These are phyloP conservation scores for Rehmannia glutinosa DNA, from an alignment of 257 asterid species.

Conservation along the genomic window DNA sequence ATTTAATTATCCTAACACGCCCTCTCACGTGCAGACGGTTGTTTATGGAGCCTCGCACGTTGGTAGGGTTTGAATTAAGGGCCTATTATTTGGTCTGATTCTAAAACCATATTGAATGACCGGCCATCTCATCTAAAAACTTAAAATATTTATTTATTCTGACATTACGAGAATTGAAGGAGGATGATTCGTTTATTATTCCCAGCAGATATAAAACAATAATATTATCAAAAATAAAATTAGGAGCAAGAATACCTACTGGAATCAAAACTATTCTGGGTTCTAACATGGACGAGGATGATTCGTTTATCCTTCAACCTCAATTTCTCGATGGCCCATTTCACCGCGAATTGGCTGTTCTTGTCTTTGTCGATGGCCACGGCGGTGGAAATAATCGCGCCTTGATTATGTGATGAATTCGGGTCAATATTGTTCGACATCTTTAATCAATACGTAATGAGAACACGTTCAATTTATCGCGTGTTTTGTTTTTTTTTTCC, in stretches of 20 bases:
- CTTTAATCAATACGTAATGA: not conserved
- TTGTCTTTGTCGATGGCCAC: constrained; percentile 81
- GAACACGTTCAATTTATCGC: not conserved
- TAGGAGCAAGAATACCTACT: constrained; percentile 35
- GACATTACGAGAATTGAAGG: no score
- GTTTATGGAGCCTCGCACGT: no score
- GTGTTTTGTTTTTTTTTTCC: not conserved
- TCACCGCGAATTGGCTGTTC: constrained; percentile 81
- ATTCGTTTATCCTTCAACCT: constrained; percentile 33
- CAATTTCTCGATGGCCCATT: constrained; percentile 77
- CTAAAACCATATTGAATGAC: no score
- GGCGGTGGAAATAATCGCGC: constrained; percentile 35
- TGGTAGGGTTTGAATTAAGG: no score
- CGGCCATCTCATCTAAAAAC: no score
- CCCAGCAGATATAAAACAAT: not conserved
- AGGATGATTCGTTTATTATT: no score
- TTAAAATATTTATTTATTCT: no score
- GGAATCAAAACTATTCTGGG: constrained; percentile 24
- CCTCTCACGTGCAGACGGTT: no score
- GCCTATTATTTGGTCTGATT: no score
- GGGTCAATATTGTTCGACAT: constrained; percentile 26
- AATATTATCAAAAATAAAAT: not conserved
- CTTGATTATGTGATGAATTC: constrained; percentile 21
- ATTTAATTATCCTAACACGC: no score
- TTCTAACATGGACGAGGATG: constrained; percentile 60